Base-by-base conservation (phyloP, 2,329 filamentous ascomycete species). In the Verticillium alfalfae region DNA sequence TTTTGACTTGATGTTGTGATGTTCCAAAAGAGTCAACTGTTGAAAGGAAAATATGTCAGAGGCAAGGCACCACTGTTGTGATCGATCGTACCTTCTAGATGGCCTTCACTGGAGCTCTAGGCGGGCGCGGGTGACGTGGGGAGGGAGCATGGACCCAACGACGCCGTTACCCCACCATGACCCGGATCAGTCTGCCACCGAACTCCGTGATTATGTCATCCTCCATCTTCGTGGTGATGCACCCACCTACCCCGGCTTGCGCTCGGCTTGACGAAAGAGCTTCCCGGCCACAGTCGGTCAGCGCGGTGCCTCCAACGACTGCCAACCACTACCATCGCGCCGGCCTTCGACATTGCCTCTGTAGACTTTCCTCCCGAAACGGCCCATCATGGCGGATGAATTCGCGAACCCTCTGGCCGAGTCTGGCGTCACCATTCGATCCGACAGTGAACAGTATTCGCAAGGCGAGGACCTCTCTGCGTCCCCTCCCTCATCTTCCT, bases 391-490 rank as follows among this genome's bases (percentile, higher is more conserved):
- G 45, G 45, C 80, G 66, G 79, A 86, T 63, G 80, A 79, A 52
- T 63, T 70, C 31, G 52, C 64, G 34, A 66, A 68, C 57, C 81
- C 84, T 67, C 83, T 93, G 71, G 82, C 88, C 73, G 87, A 89
- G 73, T 92, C 89, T 61, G 86, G 87, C 76, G 81, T 92, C 71
- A 93, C 90, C 60, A 90, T 93, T 70, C 88, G 84, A 67, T 93
- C 91, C 58, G 91, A 95, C 80, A 92, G 88, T 80, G 91, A 94
- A 77, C 89, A 89, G 74, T 94, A 95, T 77, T 89, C 88, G 60
- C 85, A 82, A 63, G 82, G 80, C 67, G 87, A 89, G 65, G 85
- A 88, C 60, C 77, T 84, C 62, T 84, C 84, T 18, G 78, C 81
- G 45, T 87, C 88, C 57, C 84, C 86, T 2, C 81, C 84, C 1